These are phyloP conservation scores for Purpureocillium takamizusanense DNA, from an alignment of 2,329 filamentous ascomycete genomes.

Conservation along the genomic window DNA sequence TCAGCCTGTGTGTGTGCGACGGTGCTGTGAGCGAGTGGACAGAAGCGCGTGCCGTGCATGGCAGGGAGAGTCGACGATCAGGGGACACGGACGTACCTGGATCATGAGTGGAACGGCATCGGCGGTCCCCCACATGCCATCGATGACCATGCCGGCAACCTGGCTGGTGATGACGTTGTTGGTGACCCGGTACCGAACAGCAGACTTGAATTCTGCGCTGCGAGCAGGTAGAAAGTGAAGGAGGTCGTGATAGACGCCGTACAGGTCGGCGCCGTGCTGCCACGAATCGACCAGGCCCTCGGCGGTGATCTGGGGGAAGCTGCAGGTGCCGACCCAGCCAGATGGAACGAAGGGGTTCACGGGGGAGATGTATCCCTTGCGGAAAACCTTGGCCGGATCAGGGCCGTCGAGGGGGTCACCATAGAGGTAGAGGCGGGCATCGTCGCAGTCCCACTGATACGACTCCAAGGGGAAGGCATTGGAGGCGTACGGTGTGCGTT, in stretches of 20 bases:
- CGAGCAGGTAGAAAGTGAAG: conserved; percentile 56
- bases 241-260: conserved; percentile 63
- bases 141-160: conserved; percentile 65
- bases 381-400: conserved; percentile 48
- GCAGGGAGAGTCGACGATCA: no score
- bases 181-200: conserved; percentile 61
- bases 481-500: conserved; percentile 69
- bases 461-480: conserved; percentile 70
- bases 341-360: conserved; percentile 57
- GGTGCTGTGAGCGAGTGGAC: not conserved
- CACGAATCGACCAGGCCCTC: conserved; percentile 65
- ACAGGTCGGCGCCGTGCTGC: conserved; percentile 69
- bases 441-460: conserved; percentile 64
- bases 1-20: conserved; percentile 25
- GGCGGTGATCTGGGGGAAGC: conserved; percentile 73
- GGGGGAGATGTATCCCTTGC: conserved; percentile 51
- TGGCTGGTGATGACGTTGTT: conserved; percentile 78
- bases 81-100: conserved; percentile 19
- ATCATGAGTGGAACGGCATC: conserved; percentile 36
- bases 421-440: conserved; percentile 62
- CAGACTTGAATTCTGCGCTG: conserved; percentile 28
- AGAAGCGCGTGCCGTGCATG: no score
- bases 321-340: conserved; percentile 66
- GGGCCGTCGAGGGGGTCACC: conserved; percentile 47
- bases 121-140: conserved; percentile 53